phyloP scores from a whole-genome alignment of 805 yeast species.

The Saccharomycopsis sp. region DNA sequence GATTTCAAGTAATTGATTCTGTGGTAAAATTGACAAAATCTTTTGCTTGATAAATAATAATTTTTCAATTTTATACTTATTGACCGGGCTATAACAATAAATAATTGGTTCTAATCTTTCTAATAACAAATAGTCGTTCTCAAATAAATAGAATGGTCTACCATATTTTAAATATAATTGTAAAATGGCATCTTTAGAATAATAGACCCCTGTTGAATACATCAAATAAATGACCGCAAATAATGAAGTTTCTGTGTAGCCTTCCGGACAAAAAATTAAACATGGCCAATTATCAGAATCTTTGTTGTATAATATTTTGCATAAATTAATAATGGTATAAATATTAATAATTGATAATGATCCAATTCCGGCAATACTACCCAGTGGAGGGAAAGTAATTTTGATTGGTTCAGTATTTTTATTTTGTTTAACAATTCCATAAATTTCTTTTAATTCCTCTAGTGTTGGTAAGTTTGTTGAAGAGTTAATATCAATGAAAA shows the following conservation, averaged over 20 bases:
- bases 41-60: no score
- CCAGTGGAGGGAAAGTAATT: slow-evolving; percentile 75
- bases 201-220: slow-evolving; percentile 50
- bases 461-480: background rate
- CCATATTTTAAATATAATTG: slow-evolving; percentile 51
- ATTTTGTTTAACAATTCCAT: background rate
- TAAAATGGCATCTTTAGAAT: slow-evolving; percentile 55
- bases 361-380: slow-evolving; percentile 61
- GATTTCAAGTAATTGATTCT: no score
- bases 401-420: slow-evolving; percentile 10
- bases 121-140: slow-evolving; percentile 59
- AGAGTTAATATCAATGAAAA: no score
- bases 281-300: slow-evolving; percentile 30
- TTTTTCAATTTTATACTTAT: no score
- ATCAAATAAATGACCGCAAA: slow-evolving; percentile 60
- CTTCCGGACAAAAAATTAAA: slow-evolving; percentile 75
- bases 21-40: no score
- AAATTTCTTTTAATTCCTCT: background rate
- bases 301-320: slow-evolving; percentile 50
- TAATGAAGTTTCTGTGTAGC: slow-evolving; percentile 86
- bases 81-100: slow-evolving; percentile 35
- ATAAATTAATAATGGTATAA: slow-evolving; percentile 51
- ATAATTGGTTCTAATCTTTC: slow-evolving; percentile 55
- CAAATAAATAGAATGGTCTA: slow-evolving; percentile 78
- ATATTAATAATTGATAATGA: slow-evolving; percentile 54